phyloP scores from a whole-genome alignment of 192 early-diverging fungal species.

The Nowakowskiella sp. region DNA sequence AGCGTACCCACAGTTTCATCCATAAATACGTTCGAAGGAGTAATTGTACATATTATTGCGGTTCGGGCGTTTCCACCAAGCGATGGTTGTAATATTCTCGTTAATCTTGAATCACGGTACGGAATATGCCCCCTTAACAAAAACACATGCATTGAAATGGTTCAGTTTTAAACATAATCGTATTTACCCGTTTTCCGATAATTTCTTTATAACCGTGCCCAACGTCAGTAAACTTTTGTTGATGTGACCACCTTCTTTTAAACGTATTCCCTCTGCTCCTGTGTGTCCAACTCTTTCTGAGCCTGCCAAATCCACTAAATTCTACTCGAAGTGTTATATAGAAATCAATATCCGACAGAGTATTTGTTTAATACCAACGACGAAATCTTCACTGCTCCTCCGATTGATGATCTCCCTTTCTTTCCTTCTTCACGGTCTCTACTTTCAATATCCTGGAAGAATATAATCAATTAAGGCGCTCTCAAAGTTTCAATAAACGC shows the following conservation, averaged over 20 bases:
- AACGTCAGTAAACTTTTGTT: conserved; percentile 53
- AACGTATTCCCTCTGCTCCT: conserved; percentile 67
- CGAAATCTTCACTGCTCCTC: conserved; percentile 24
- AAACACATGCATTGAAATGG: background rate
- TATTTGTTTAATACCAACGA: conserved; percentile 13
- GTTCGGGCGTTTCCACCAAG: conserved; percentile 8
- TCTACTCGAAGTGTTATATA: conserved; percentile 17
- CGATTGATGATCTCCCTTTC: background rate
- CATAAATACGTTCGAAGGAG: background rate
- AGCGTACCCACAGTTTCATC: conserved; percentile 14
- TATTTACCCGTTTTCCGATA: conserved; percentile 50
- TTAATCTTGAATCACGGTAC: conserved; percentile 5
- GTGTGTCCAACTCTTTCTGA: conserved; percentile 77
- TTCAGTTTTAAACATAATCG: background rate
- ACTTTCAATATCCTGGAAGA: conserved; percentile 65
- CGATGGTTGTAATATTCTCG: conserved; percentile 8
- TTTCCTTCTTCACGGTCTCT: conserved; percentile 38
- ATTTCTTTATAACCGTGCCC: conserved; percentile 71
- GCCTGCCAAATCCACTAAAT: conserved; percentile 95
- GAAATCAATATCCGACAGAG: background rate
- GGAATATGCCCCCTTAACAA: conserved; percentile 5
- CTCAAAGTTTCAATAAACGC: conserved; percentile 9
- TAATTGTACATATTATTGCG: conserved; percentile 17
- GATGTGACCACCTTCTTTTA: conserved; percentile 88
- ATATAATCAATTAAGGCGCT: conserved; percentile 6